Conservation (phyloP, 176 grass and related monocot genomes). For the Oryza punctata region DNA sequence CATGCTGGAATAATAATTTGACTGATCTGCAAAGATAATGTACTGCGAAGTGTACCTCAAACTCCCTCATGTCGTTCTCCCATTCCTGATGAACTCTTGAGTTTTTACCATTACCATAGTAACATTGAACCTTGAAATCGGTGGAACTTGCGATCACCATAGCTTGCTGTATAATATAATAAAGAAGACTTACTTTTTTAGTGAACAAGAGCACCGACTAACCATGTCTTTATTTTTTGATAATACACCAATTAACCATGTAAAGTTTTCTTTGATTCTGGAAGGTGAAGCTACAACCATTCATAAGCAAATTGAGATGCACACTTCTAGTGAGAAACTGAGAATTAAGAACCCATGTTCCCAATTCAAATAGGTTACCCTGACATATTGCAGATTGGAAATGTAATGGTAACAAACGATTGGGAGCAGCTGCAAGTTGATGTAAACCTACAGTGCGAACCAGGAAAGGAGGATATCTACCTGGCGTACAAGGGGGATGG, state of each 20-base stretch:
- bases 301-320: conserved; percentile 15
- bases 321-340: conserved; percentile 8
- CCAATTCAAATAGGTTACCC: neutral
- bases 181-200: neutral
- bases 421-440: neutral
- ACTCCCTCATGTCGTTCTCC: conserved; percentile 62
- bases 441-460: neutral
- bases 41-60: conserved; percentile 54
- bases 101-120: conserved; percentile 57
- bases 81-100: conserved; percentile 73
- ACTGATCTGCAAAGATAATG: conserved; percentile 23
- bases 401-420: neutral
- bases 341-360: neutral
- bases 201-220: conserved; percentile 11
- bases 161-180: conserved; percentile 75
- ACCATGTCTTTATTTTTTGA: conserved; percentile 12
- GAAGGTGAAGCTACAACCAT: neutral
- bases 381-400: neutral
- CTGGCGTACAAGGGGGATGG: conserved; percentile 83
- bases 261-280: conserved; percentile 8
- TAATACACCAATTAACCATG: conserved; percentile 27
- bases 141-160: conserved; percentile 81
- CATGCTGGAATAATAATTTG: conserved; percentile 18
- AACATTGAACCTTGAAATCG: conserved; percentile 74
- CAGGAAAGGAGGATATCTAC: conserved; percentile 39